Conservation (phyloP, 257 asterid species). For the Ocimum tenuiflorum region DNA sequence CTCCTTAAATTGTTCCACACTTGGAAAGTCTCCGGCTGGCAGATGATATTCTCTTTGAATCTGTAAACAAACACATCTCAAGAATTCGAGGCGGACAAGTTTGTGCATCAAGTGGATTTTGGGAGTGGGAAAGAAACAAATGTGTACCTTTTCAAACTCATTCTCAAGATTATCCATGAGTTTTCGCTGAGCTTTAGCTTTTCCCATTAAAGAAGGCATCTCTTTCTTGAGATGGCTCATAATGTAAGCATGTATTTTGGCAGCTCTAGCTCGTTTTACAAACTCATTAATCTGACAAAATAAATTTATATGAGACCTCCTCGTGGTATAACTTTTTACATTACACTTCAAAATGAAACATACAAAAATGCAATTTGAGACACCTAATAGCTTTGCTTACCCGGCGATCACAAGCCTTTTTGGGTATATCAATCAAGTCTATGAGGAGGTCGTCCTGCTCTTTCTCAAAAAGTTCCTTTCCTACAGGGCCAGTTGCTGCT, state of each 20-base stretch:
- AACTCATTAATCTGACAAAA: constrained; percentile 72
- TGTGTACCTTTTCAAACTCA: constrained; percentile 73
- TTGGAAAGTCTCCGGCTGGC: constrained; percentile 64
- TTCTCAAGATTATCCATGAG: constrained; percentile 51
- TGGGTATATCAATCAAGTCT: constrained; percentile 67
- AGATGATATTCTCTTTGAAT: constrained; percentile 63
- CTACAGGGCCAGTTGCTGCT: constrained; percentile 54
- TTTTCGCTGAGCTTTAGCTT: constrained; percentile 64
- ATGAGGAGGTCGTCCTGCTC: constrained; percentile 67
- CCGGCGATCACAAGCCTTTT: constrained; percentile 75
- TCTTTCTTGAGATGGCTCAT: constrained; percentile 63
- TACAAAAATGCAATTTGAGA: no score
- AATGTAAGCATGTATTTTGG: constrained; percentile 71
- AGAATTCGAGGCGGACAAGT: constrained; percentile 22
- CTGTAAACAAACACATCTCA: constrained; percentile 83
- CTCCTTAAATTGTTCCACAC: constrained; percentile 48
- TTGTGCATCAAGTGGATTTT: no score
- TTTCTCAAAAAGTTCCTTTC: constrained; percentile 61
- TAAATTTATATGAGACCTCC: no score
- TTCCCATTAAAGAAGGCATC: constrained; percentile 84
- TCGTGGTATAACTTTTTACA: no score
- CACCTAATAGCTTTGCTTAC: no score
- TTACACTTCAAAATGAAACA: background rate
- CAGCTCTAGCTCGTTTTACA: constrained; percentile 75
- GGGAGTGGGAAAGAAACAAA: background rate